Conservation (phyloP, 2,329 filamentous ascomycete genomes). For the Ramularia collo-cygni region DNA sequence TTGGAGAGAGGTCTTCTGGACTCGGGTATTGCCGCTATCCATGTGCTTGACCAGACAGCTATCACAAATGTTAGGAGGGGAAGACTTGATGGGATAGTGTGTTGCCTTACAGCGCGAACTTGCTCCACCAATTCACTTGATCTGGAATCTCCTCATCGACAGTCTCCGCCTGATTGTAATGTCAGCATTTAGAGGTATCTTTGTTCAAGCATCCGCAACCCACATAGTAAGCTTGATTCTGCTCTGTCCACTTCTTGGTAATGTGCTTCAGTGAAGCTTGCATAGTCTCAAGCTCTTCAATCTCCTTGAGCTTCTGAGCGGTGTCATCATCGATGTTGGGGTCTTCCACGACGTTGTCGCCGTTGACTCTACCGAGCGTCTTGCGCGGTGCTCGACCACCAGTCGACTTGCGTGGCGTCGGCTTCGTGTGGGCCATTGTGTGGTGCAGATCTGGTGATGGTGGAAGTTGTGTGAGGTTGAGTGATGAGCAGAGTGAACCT, state of each 20-base stretch:
- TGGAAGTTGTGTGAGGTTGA: too few relatives aligned
- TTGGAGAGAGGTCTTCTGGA: conserved; percentile 19
- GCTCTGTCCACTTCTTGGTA: conserved; percentile 23
- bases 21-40: conserved; percentile 12
- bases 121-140: conserved; percentile 23
- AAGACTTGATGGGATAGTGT: too few relatives aligned
- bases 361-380: not conserved
- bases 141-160: conserved; percentile 24
- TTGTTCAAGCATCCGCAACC: not conserved
- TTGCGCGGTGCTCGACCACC: conserved; percentile 6
- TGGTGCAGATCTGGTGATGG: too few relatives aligned
- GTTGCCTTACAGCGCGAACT: conserved; percentile 15
- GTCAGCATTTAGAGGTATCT: not conserved
- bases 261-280: conserved; percentile 20
- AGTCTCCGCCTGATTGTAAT: conserved; percentile 14
- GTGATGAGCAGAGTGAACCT: not conserved
- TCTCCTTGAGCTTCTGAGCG: conserved; percentile 20
- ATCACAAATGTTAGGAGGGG: too few relatives aligned
- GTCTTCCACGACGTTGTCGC: conserved; percentile 13
- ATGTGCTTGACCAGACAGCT: conserved; percentile 16
- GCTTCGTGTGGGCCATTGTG: conserved; percentile 15
- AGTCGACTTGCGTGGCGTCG: conserved; percentile 13
- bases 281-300: conserved; percentile 19
- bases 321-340: conserved; percentile 19
- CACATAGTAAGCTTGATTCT: conserved; percentile 22